phyloP scores from a whole-genome alignment of 768 basidiomycete species.

The Lactarius tabidus region DNA sequence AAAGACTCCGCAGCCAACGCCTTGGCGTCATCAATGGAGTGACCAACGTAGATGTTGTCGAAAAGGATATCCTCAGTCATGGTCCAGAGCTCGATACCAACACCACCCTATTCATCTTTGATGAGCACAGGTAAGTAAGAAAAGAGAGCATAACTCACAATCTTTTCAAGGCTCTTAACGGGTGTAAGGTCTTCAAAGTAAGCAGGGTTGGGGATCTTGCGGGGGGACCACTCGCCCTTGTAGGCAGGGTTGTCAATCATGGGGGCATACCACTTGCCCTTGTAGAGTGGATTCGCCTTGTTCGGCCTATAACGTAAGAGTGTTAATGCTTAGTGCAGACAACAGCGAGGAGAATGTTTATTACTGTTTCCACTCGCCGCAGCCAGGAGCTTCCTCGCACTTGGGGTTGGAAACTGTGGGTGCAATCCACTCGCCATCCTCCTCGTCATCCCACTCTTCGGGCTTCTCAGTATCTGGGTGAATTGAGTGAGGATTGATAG shows the following conservation, averaged over 20 bases:
- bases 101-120: slow-evolving; percentile 58
- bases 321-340: not conserved
- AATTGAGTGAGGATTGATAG: not conserved
- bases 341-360: slow-evolving; percentile 15
- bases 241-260: slow-evolving; percentile 96
- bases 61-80: slow-evolving; percentile 97
- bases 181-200: slow-evolving; percentile 88
- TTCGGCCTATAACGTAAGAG: slow-evolving; percentile 48
- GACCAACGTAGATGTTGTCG: slow-evolving; percentile 91
- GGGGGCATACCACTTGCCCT: slow-evolving; percentile 97
- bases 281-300: slow-evolving; percentile 92
- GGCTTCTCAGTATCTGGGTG: slow-evolving; percentile 79
- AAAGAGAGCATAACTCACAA: slow-evolving; percentile 47
- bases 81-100: slow-evolving; percentile 98
- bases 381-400: slow-evolving; percentile 86
- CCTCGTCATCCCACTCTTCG: slow-evolving; percentile 99
- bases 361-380: slow-evolving; percentile 90
- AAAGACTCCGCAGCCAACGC: slow-evolving; percentile 84
- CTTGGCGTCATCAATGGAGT: slow-evolving; percentile 84
- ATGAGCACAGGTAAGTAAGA: not conserved
- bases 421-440: slow-evolving; percentile 97
- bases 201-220: slow-evolving; percentile 84
- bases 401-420: slow-evolving; percentile 87
- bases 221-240: slow-evolving; percentile 92
- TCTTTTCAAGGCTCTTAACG: slow-evolving; percentile 77